These are phyloP conservation scores for Podospora comata DNA, from an alignment of 495 filamentous ascomycete species.

Conservation along the genomic window DNA sequence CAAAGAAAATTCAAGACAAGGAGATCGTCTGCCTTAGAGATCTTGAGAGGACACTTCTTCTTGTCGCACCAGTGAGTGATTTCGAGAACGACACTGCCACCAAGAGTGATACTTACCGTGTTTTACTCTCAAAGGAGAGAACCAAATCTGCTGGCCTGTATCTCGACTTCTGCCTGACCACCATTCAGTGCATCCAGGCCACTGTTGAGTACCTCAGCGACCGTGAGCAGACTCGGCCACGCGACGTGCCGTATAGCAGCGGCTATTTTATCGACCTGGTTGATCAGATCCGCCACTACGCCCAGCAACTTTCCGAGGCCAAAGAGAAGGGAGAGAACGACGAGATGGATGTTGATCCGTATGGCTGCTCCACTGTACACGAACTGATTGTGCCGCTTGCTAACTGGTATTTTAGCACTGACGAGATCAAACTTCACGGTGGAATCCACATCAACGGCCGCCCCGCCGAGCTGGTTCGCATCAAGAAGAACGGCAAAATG, in stretches of 20 bases:
- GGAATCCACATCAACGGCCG: slow-evolving; percentile 74
- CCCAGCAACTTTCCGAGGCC: slow-evolving; percentile 51
- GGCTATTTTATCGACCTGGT: slow-evolving; percentile 92
- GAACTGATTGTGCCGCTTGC: slow-evolving; percentile 16
- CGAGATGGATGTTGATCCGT: slow-evolving; percentile 54
- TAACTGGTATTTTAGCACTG: slow-evolving; percentile 52
- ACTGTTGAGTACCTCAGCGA: slow-evolving; percentile 76
- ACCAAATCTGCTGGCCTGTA: slow-evolving; percentile 65
- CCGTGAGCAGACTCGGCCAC: slow-evolving; percentile 72
- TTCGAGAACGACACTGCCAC: slow-evolving; percentile 45
- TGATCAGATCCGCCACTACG: slow-evolving; percentile 77
- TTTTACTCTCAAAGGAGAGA: slow-evolving; percentile 66
- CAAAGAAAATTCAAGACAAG: slow-evolving; percentile 69
- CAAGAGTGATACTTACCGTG: slow-evolving; percentile 65
- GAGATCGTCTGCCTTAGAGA: slow-evolving; percentile 83
- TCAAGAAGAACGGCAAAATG: slow-evolving; percentile 69
- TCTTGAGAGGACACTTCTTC: slow-evolving; percentile 84
- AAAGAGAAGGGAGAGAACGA: slow-evolving; percentile 48
- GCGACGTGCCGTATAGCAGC: slow-evolving; percentile 84
- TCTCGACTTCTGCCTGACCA: slow-evolving; percentile 79
- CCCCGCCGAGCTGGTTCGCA: slow-evolving; percentile 71
- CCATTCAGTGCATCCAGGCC: slow-evolving; percentile 79
- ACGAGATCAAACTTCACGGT: slow-evolving; percentile 68
- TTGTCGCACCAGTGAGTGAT: slow-evolving; percentile 83
- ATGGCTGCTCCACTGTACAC: slow-evolving; percentile 28